Evolutionary conservation across 2,329 filamentous ascomycete species (phyloP).

Genomic region (Neofusicoccum sp.): DNA sequence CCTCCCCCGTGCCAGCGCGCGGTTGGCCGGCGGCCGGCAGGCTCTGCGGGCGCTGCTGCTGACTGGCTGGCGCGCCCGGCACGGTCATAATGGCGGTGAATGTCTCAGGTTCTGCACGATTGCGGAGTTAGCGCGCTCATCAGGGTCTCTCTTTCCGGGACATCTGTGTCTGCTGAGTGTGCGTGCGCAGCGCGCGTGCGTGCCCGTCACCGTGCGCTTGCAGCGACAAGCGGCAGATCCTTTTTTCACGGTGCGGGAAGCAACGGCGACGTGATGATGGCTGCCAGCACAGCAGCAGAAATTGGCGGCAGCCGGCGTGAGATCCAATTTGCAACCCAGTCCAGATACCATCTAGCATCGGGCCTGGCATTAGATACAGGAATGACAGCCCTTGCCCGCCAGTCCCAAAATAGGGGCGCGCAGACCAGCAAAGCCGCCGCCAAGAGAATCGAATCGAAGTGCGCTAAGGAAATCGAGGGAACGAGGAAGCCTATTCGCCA

Average conservation of each 20-base stretch:
- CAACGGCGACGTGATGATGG: constrained; percentile 11
- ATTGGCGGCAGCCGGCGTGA: constrained; percentile 12
- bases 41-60: neutral
- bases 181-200: neutral
- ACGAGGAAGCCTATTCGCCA: constrained; percentile 3
- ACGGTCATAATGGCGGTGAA: constrained; percentile 16
- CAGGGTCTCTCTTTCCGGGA: neutral
- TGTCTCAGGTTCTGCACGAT: constrained; percentile 13
- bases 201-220: constrained; percentile 15
- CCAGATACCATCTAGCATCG: neutral
- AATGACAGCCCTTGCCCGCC: neutral
- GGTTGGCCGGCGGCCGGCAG: neutral
- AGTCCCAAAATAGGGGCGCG: constrained; percentile 6
- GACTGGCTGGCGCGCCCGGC: neutral
- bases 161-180: too few species aligned
- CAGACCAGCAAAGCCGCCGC: neutral
- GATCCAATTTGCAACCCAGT: constrained; percentile 15
- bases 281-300: constrained; percentile 12
- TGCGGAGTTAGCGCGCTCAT: constrained; percentile 10
- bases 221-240: constrained; percentile 4
- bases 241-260: constrained; percentile 5
- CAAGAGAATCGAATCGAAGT: constrained; percentile 10
- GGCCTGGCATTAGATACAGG: constrained; percentile 9
- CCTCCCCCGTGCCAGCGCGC: constrained; percentile 1
- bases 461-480: neutral